These are phyloP conservation scores for Tephrocybe sp. DNA, from an alignment of 768 basidiomycete genomes.

Conservation along the genomic window DNA sequence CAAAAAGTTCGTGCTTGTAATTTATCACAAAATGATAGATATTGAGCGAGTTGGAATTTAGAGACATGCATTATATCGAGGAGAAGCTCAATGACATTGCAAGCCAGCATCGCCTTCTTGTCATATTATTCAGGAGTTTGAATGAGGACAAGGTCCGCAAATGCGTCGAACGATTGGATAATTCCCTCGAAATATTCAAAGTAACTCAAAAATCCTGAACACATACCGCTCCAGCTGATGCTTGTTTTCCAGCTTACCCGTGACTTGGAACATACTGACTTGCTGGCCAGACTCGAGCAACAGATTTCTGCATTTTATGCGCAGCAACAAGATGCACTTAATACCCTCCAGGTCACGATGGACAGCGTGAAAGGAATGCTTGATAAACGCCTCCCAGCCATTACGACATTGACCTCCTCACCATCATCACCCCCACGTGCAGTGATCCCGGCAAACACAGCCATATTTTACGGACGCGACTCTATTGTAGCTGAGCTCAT, in stretches of 20 bases:
- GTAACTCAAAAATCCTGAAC: too few relatives aligned
- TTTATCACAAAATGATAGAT: too few relatives aligned
- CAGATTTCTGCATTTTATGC: slow-evolving; percentile 8
- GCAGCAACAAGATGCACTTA: background rate
- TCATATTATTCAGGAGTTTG: too few relatives aligned
- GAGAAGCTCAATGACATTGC: too few relatives aligned
- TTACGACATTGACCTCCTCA: background rate
- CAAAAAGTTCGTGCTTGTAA: too few relatives aligned
- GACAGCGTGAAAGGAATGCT: slow-evolving; percentile 7
- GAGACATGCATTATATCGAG: too few relatives aligned
- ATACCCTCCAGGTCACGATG: background rate
- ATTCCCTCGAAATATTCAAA: too few relatives aligned
- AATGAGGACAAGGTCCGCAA: too few relatives aligned
- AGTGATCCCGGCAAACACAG: slow-evolving; percentile 10
- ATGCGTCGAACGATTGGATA: too few relatives aligned
- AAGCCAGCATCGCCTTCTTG: too few relatives aligned
- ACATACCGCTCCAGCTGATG: too few relatives aligned
- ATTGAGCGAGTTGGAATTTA: too few relatives aligned
- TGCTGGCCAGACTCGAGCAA: slow-evolving; percentile 2
- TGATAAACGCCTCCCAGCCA: background rate
- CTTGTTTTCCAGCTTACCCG: background rate
- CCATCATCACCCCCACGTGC: background rate
- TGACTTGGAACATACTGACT: background rate
- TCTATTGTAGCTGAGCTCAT: slow-evolving; percentile 12
- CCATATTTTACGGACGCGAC: slow-evolving; percentile 20